Evolutionary conservation across 2,329 filamentous ascomycete genomes (phyloP), one percentile per base, ranked within the genome.

Genomic region (Beauveria scarabaeidicola): DNA sequence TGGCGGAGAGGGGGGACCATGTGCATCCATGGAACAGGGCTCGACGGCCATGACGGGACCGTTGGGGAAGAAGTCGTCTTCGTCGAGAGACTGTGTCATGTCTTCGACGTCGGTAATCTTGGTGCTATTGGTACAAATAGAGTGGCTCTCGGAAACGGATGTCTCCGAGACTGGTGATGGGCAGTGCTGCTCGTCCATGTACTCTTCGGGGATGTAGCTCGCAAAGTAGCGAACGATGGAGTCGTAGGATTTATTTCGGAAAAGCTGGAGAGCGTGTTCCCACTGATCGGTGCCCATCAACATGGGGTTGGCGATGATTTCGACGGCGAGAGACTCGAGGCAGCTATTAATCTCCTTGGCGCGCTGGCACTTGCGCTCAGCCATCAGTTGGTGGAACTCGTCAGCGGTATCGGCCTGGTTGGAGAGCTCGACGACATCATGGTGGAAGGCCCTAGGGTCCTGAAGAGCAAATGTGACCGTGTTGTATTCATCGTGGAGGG

Each of bases 361-460:
- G 23, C 82, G 81, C 65, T 80, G 76, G 36, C 77, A 72, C 71
- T 80, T 81, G 64, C 82, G 81, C 56, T 77, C 73, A 62, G 77
- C 75, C 70, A 85, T 75, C 60, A 82, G 70, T 50, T 71, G 73
- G 65, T 84, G 79, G 66, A 85, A 83, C 65, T 84, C 79, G 51
- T 78, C 78, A 58, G 72, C 62, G n/a, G 77, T 76, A 59, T 72
- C 70, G 58, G 82, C 81, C 57, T 75, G 71, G 67, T 72, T 74
- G 40, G 82, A 81, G 53, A 84, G 77, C 70, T 85, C 82, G 72
- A 72, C 82, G 63, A 85, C 82, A 67, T 85, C 82, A 69, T 83
- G 80, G 68, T 84, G 80, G 62, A 85, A 85, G 56, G 82, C 81
- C 63, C 83, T 79, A 64, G 80, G 78, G 70, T 85, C 82, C 66